These are phyloP conservation scores for Periconia sp. DNA, from an alignment of 2,329 filamentous ascomycete genomes.

Conservation along the genomic window DNA sequence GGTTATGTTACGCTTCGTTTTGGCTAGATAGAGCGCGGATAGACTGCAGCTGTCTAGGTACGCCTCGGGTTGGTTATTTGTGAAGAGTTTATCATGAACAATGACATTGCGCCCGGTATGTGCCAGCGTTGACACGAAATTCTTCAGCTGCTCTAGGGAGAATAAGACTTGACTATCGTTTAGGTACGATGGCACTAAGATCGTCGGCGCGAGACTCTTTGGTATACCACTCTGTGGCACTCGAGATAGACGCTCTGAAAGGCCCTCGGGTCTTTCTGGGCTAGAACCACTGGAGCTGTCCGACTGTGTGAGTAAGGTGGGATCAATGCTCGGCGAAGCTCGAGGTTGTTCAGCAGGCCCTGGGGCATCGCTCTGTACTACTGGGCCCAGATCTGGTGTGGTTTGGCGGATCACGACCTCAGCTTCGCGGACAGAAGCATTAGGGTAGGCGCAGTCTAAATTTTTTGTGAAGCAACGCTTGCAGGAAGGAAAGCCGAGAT, in stretches of 20 bases:
- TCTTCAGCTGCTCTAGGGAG: conserved; percentile 18
- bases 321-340: neutral
- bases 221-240: too few relatives aligned
- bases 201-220: conserved; percentile 14
- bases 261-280: conserved; percentile 22
- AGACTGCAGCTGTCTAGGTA: conserved; percentile 34
- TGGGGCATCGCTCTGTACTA: too few relatives aligned
- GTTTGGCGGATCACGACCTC: conserved; percentile 32
- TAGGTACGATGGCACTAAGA: conserved; percentile 22
- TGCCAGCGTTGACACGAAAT: conserved; percentile 27
- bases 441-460: conserved; percentile 34
- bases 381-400: conserved; percentile 23
- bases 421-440: conserved; percentile 25
- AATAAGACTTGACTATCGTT: conserved; percentile 20
- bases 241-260: too few relatives aligned
- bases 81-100: conserved; percentile 31
- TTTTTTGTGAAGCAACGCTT: conserved; percentile 34
- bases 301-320: too few relatives aligned
- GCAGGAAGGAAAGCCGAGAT: conserved; percentile 37
- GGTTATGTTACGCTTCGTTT: conserved; percentile 22
- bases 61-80: conserved; percentile 22
- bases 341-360: neutral
- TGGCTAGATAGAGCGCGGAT: conserved; percentile 31
- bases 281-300: too few relatives aligned
- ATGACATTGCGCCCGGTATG: conserved; percentile 29